These are phyloP conservation scores for Leccinum longicurvipes DNA, from an alignment of 768 basidiomycete genomes.

Conservation along the genomic window DNA sequence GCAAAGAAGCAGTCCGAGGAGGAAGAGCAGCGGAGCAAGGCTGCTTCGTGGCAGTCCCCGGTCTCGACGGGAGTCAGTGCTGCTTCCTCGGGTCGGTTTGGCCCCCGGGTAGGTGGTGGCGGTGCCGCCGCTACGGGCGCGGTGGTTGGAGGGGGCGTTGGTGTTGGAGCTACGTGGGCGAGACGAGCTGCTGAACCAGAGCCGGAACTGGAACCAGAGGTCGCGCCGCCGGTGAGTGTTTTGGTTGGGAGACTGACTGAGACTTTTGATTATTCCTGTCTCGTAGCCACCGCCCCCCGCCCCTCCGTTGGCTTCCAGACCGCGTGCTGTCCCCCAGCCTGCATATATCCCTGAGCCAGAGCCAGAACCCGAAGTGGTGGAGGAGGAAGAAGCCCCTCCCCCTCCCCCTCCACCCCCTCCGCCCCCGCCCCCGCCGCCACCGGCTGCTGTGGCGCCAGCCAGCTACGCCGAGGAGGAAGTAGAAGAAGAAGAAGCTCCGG, in stretches of 20 bases:
- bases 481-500: slow-evolving; percentile 10
- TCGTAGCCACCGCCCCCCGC: slow-evolving; percentile 27
- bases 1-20: slow-evolving; percentile 84
- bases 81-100: slow-evolving; percentile 39
- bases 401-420: slow-evolving; percentile 32
- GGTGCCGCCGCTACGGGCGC: slow-evolving; percentile 25
- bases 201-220: slow-evolving; percentile 28
- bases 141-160: slow-evolving; percentile 30
- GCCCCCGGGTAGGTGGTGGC: slow-evolving; percentile 21
- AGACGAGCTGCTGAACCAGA: slow-evolving; percentile 21
- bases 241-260: slow-evolving; percentile 2
- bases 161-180: slow-evolving; percentile 17
- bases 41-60: slow-evolving; percentile 46
- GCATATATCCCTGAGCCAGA: slow-evolving; percentile 19
- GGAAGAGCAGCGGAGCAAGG: slow-evolving; percentile 64
- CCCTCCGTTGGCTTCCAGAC: slow-evolving; percentile 20
- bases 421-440: not conserved
- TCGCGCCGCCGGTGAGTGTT: slow-evolving; percentile 27
- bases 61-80: slow-evolving; percentile 32
- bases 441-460: slow-evolving; percentile 23
- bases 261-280: not conserved
- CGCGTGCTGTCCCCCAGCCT: slow-evolving; percentile 17
- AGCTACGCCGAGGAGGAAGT: slow-evolving; percentile 7
- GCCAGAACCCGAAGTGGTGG: not conserved
- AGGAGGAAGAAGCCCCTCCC: slow-evolving; percentile 15